Percentiles rank a stretch among this genome's conserved stretches.
These are phyloP conservation scores for Tuber calosporum DNA, from an alignment of 495 filamentous ascomycete species.

Conservation along the genomic window DNA sequence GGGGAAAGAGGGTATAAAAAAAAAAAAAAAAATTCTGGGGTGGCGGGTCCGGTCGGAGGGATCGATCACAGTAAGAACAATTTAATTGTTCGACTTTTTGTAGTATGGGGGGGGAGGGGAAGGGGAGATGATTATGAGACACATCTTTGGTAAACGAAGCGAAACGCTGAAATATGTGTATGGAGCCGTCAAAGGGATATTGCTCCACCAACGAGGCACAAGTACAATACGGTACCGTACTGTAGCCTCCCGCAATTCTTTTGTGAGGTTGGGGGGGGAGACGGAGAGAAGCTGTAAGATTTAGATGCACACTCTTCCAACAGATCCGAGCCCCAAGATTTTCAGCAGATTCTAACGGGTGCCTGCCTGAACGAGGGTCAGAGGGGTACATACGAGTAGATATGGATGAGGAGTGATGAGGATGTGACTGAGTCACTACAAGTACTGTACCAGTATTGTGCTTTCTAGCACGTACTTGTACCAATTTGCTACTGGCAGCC, in stretches of 20 bases:
- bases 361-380: conserved; percentile 13
- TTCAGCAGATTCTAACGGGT: conserved; percentile 26
- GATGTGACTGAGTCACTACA: background rate
- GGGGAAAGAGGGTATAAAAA: background rate
- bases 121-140: background rate
- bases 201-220: background rate
- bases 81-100: background rate
- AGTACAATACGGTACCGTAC: background rate
- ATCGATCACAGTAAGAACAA: background rate
- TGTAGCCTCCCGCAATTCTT: background rate
- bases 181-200: background rate
- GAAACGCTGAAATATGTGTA: background rate
- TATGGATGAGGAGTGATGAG: background rate
- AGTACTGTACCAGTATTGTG: background rate
- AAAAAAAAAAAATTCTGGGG: background rate
- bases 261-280: conserved; percentile 26
- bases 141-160: background rate
- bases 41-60: background rate
- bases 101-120: background rate
- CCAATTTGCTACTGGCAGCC: background rate
- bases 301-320: conserved; percentile 7
- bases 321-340: conserved; percentile 31
- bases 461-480: background rate
- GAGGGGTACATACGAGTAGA: background rate
- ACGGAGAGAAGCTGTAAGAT: conserved; percentile 12